Evolutionary conservation across 1,284 basidiomycete genomes (phyloP), one percentile per base, ranked within the genome.

Genomic region (Cutaneotrichosporon sp.): DNA sequence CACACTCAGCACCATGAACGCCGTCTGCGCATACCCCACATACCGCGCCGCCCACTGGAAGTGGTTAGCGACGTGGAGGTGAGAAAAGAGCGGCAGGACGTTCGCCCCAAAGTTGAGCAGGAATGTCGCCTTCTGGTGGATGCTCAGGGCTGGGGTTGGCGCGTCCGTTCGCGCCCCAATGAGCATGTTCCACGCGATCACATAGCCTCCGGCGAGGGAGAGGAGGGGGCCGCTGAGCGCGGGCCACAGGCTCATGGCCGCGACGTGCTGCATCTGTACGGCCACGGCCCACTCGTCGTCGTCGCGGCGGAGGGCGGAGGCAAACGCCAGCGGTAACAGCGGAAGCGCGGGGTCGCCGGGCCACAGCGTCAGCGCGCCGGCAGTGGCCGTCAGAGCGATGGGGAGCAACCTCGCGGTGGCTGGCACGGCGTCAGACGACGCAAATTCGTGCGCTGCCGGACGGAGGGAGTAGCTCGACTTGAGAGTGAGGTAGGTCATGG

Each of bases 211-310:
- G 0, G 59, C 58, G 9, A 64, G 47, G 8, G 63, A 36, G 31
- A 58, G 22, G 24, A 60, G 51, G 4, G 24, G 7, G 16, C 46
- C 52, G 34, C 16, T 16, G 13, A 60, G 50, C 16, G 20, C 22
- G 2, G 64, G 61, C 61, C 58, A 63, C 20, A 66, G 38, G 18
- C 53, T 55, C 22, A 63, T 59, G 29, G 59, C 56, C 1, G 64
- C 59, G 27, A 66, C 56, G 18, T 63, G 64, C 22, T 63, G 61
- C 36, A 50, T 42, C 51, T 66, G 64, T 45, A 66, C 61, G 6
- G 64, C 61, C 16, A 66, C 59, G 2, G 64, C 64, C 64, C 64
- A 66, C 59, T 66, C 64, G 56, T 66, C 64, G 61, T 66, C 64
- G 59, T 66, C 64, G 53, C 59, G 61, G 36, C 64, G 61, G 20